Evolutionary conservation across 2,329 filamentous ascomycete species (phyloP).

Genomic region (Colletotrichum musae): DNA sequence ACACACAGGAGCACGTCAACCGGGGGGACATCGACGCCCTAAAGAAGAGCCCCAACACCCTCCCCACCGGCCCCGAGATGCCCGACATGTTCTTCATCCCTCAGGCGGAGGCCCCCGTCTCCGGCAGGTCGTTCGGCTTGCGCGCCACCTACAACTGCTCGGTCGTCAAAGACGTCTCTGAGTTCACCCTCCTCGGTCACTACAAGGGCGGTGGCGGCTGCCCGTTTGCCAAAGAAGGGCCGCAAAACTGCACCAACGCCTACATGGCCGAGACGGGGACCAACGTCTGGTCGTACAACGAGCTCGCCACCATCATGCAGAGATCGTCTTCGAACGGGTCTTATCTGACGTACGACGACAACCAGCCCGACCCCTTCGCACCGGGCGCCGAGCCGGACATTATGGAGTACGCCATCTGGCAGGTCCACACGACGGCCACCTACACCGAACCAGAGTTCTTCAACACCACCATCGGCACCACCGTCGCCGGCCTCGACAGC

Average conservation of each 20-base stretch:
- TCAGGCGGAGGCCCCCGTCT: slow-evolving; percentile 30
- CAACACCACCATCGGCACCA: slow-evolving; percentile 4
- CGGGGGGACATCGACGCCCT: slow-evolving; percentile 15
- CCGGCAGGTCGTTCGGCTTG: slow-evolving; percentile 38
- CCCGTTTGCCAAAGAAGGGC: neutral
- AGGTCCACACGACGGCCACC: neutral
- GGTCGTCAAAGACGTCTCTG: slow-evolving; percentile 20
- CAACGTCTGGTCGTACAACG: neutral
- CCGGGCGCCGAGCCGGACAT: neutral
- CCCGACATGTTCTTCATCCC: slow-evolving; percentile 40
- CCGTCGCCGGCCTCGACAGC: slow-evolving; percentile 15
- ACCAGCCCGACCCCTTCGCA: neutral
- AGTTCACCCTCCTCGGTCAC: slow-evolving; percentile 37
- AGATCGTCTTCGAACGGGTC: neutral
- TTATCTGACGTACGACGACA: neutral
- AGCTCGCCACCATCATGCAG: neutral
- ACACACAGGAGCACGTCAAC: slow-evolving; percentile 19
- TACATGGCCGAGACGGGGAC: neutral
- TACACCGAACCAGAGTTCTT: slow-evolving; percentile 12
- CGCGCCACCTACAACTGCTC: slow-evolving; percentile 38
- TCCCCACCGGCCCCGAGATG: slow-evolving; percentile 22
- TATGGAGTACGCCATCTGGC: slow-evolving; percentile 37
- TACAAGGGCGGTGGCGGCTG: neutral
- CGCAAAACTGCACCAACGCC: neutral
- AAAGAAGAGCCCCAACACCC: slow-evolving; percentile 23